Conservation (phyloP, 140 eudicot species). For the Anethum foeniculum region DNA sequence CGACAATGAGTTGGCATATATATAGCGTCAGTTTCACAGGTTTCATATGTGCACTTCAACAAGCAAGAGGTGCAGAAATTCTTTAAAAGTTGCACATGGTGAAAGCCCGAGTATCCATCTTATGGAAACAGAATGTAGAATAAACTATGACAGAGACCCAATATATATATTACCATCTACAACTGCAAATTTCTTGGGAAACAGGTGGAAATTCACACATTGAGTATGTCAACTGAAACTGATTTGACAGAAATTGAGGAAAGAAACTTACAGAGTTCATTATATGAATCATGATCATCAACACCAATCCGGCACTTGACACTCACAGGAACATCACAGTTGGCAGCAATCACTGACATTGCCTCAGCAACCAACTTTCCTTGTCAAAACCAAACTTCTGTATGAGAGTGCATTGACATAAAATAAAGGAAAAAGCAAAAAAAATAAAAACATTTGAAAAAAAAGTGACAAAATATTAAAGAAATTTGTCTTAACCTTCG, state of each 20-base stretch:
- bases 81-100: neutral
- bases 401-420: conserved; percentile 21
- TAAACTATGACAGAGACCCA: neutral
- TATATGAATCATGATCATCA: conserved; percentile 83
- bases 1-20: neutral
- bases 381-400: conserved; percentile 30
- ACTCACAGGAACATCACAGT: conserved; percentile 85
- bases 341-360: conserved; percentile 91
- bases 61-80: neutral
- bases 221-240: neutral
- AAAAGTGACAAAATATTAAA: conserved; percentile 10
- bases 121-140: neutral
- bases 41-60: neutral
- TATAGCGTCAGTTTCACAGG: neutral
- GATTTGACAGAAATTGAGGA: neutral
- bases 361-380: conserved; percentile 95
- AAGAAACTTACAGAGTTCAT: conserved; percentile 67
- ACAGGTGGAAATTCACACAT: neutral
- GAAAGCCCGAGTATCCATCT: neutral
- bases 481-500: conserved; percentile 55
- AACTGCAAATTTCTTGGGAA: neutral
- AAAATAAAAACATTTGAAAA: neutral
- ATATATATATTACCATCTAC: neutral
- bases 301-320: conserved; percentile 97
- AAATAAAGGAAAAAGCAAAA: neutral